These are phyloP conservation scores for Eremothecium sinecaudum DNA, from an alignment of 1,139 yeast species.

Conservation along the genomic window DNA sequence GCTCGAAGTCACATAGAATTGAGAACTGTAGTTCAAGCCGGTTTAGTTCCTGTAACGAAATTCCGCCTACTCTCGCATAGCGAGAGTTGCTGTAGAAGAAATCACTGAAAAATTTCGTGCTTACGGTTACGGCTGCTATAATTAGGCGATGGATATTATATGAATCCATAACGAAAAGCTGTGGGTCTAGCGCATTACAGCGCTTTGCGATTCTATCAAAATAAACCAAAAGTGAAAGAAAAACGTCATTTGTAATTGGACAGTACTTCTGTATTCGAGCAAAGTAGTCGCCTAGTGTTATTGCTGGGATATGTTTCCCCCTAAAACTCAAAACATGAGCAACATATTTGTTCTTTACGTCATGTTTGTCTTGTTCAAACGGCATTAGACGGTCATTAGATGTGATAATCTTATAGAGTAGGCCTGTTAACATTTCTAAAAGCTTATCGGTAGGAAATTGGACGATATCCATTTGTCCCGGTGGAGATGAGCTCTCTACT, in stretches of 20 bases:
- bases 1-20: slow-evolving; percentile 70
- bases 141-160: slow-evolving; percentile 89
- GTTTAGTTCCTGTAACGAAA: slow-evolving; percentile 87
- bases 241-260: slow-evolving; percentile 95
- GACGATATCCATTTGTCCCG: slow-evolving; percentile 70
- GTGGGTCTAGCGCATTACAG: slow-evolving; percentile 49
- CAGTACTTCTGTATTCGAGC: slow-evolving; percentile 89
- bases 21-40: slow-evolving; percentile 86
- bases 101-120: slow-evolving; percentile 91
- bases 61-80: slow-evolving; percentile 95
- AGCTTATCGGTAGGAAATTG: slow-evolving; percentile 76
- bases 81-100: slow-evolving; percentile 92
- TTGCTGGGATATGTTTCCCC: slow-evolving; percentile 93
- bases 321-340: slow-evolving; percentile 69
- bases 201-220: slow-evolving; percentile 89
- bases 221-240: slow-evolving; percentile 77
- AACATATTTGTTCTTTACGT: slow-evolving; percentile 1
- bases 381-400: slow-evolving; percentile 66
- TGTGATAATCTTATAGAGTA: slow-evolving; percentile 76
- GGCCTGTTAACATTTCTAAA: slow-evolving; percentile 72
- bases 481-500: too few relatives aligned
- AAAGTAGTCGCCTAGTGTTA: slow-evolving; percentile 78
- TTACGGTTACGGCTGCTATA: slow-evolving; percentile 93
- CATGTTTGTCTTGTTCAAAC: slow-evolving; percentile 6
- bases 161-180: slow-evolving; percentile 88